These are phyloP conservation scores for Paecilomyces niveus DNA, from an alignment of 2,329 filamentous ascomycete genomes.

Conservation along the genomic window DNA sequence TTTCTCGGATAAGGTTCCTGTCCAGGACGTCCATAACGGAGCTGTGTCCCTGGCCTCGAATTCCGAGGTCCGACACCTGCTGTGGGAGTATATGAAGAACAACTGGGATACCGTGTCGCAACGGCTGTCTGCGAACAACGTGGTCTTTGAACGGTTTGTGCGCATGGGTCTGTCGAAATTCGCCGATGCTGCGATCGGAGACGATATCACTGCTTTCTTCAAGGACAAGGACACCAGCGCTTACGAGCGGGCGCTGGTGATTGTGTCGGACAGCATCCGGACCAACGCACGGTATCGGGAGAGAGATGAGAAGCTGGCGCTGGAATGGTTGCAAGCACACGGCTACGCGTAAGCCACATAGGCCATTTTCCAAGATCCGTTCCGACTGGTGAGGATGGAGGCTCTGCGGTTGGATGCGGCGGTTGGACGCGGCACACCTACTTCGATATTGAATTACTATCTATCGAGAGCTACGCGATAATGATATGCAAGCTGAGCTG, in stretches of 20 bases:
- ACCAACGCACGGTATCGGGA: slow-evolving; percentile 75
- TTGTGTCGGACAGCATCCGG: slow-evolving; percentile 77
- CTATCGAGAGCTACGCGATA: not conserved
- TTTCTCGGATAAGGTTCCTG: slow-evolving; percentile 75
- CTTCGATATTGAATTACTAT: not conserved
- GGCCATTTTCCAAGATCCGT: not conserved
- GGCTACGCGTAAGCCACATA: slow-evolving; percentile 44
- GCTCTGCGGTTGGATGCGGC: not conserved
- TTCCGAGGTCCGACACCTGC: slow-evolving; percentile 59
- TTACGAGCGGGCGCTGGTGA: slow-evolving; percentile 78
- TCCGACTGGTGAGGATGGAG: not conserved
- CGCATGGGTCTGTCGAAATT: slow-evolving; percentile 73
- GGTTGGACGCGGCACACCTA: not conserved
- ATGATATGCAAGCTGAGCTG: not conserved
- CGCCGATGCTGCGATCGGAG: slow-evolving; percentile 58
- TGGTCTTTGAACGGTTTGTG: slow-evolving; percentile 84
- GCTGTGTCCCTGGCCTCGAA: slow-evolving; percentile 68
- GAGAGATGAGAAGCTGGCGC: slow-evolving; percentile 64
- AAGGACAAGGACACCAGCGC: slow-evolving; percentile 73
- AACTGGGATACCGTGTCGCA: slow-evolving; percentile 70
- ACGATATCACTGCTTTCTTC: slow-evolving; percentile 82
- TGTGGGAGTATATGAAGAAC: slow-evolving; percentile 80
- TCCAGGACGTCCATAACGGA: slow-evolving; percentile 81
- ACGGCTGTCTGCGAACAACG: slow-evolving; percentile 71
- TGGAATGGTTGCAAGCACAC: slow-evolving; percentile 69